phyloP scores from a whole-genome alignment of 768 basidiomycete genomes.

The Termitomyces eurrhizus region DNA sequence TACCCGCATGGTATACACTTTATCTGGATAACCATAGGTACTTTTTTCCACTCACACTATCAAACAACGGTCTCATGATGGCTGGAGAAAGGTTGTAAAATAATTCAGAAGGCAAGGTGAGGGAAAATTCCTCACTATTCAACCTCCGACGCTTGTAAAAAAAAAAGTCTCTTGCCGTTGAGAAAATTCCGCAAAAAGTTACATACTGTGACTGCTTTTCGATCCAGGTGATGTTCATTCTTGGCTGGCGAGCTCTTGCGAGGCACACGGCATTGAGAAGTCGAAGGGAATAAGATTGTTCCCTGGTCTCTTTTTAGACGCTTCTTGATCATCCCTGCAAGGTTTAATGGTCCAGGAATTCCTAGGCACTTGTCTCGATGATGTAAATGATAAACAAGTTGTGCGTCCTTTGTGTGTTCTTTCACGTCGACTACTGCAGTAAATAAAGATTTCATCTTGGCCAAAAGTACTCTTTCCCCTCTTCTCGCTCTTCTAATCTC shows the following conservation, averaged over 20 bases:
- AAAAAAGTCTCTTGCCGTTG: too few relatives aligned
- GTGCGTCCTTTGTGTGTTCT: background rate
- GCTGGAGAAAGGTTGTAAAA: too few relatives aligned
- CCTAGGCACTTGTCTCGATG: background rate
- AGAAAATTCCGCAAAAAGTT: too few relatives aligned
- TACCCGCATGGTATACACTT: too few relatives aligned
- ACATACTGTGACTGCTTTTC: too few relatives aligned
- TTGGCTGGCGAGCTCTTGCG: constrained; percentile 1
- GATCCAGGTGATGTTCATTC: background rate
- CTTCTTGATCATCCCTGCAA: constrained; percentile 1
- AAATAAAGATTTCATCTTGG: background rate
- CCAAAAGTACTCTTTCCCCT: background rate
- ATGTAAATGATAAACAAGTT: background rate
- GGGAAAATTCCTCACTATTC: too few relatives aligned
- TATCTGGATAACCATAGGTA: too few relatives aligned
- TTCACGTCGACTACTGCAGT: background rate
- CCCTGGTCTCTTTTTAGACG: background rate
- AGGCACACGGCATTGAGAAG: constrained; percentile 13
- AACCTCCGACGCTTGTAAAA: too few relatives aligned
- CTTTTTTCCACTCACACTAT: too few relatives aligned
- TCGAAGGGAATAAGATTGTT: constrained; percentile 11
- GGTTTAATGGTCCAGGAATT: constrained; percentile 1
- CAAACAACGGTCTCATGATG: too few relatives aligned
- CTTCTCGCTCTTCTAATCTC: background rate
- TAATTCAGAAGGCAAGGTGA: too few relatives aligned